Conservation (phyloP, 1,284 basidiomycete species). For the Cryptococcus deneoformans region DNA sequence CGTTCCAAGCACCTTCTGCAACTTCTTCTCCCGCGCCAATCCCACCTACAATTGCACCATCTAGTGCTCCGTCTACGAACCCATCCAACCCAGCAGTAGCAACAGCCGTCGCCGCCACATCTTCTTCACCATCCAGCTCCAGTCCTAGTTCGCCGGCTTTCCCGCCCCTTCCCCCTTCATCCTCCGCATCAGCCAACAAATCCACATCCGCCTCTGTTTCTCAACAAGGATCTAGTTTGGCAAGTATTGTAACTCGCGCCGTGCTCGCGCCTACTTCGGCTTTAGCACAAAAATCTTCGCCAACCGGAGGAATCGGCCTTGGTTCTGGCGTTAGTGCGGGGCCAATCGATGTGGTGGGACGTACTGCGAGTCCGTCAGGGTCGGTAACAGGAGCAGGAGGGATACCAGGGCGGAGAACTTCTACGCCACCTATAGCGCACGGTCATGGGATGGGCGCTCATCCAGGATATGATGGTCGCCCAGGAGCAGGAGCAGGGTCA, state of each 20-base stretch:
- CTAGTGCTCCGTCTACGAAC: neutral
- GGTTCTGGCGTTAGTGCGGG: too few species aligned
- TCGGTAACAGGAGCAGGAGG: too few species aligned
- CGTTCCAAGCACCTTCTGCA: constrained; percentile 39
- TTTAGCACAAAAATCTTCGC: constrained; percentile 6
- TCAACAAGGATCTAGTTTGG: constrained; percentile 39
- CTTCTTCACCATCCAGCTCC: neutral
- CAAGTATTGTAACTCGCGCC: constrained; percentile 47
- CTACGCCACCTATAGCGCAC: too few species aligned
- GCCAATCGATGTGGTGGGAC: too few species aligned
- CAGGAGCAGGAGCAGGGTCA: too few species aligned
- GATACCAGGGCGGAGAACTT: too few species aligned
- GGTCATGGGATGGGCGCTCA: too few species aligned
- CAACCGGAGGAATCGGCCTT: too few species aligned
- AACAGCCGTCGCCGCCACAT: neutral
- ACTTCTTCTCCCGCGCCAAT: constrained; percentile 33
- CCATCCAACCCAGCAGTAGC: neutral
- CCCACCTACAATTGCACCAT: neutral
- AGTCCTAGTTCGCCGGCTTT: constrained; percentile 31
- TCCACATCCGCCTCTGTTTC: constrained; percentile 2
- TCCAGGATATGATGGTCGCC: too few species aligned
- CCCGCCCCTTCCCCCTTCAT: constrained; percentile 39
- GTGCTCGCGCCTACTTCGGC: constrained; percentile 40
- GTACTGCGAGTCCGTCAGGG: too few species aligned
- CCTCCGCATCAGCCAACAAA: constrained; percentile 2